These are phyloP conservation scores for Saturnispora sanitii DNA, from an alignment of 805 yeast genomes.

Conservation along the genomic window DNA sequence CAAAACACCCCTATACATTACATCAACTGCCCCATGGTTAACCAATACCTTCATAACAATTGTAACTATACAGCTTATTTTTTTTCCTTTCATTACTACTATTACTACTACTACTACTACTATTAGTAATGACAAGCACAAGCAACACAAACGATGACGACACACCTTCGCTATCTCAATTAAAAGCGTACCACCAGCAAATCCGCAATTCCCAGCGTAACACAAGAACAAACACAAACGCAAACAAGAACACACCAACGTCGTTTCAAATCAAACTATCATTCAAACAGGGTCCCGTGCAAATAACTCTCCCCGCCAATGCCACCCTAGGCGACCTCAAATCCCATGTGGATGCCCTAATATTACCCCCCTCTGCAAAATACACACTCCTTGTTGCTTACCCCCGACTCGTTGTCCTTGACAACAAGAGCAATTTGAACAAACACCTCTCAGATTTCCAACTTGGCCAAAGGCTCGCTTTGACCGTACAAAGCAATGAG, in stretches of 20 bases:
- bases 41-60: too few species aligned
- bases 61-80: too few species aligned
- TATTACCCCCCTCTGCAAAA: not conserved
- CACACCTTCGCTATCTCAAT: not conserved
- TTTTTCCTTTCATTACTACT: too few species aligned
- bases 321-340: not conserved
- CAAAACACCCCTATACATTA: too few species aligned
- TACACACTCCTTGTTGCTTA: slow-evolving; percentile 1
- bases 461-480: slow-evolving; percentile 2
- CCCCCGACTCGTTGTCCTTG: slow-evolving; percentile 2
- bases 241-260: not conserved
- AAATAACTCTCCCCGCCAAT: not conserved
- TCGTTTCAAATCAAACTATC: slow-evolving; percentile 1
- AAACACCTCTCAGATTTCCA: not conserved
- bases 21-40: too few species aligned
- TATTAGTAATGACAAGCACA: too few species aligned
- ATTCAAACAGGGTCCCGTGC: not conserved
- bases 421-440: not conserved
- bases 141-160: not conserved
- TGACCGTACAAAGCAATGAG: not conserved
- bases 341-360: slow-evolving; percentile 1
- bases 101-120: too few species aligned
- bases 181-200: slow-evolving; percentile 3
- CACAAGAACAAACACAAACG: not conserved
- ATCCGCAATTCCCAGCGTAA: slow-evolving; percentile 1